Evolutionary conservation across 2,329 filamentous ascomycete species (phyloP).

Genomic region (Calonectria leucothoes): DNA sequence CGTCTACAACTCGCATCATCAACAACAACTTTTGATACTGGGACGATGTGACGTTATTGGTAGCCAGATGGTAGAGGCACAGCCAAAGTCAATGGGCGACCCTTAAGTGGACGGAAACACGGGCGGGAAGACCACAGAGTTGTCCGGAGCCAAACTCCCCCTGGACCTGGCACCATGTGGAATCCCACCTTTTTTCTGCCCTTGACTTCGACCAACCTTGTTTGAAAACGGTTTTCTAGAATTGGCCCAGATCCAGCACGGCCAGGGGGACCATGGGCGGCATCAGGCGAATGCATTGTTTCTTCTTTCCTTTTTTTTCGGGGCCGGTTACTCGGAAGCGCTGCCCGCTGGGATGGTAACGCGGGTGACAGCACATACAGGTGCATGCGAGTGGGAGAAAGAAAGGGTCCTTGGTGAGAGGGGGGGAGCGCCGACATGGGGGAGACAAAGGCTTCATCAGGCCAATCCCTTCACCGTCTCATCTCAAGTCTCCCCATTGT

Average conservation of each 20-base stretch:
- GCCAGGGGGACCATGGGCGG: not conserved
- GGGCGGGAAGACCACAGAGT: not conserved
- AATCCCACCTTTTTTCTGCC: conserved; percentile 13
- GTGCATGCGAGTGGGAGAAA: not conserved
- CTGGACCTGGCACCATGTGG: conserved; percentile 17
- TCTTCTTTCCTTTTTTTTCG: conserved; percentile 3
- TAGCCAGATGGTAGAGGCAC: not conserved
- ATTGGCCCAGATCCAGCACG: conserved; percentile 11
- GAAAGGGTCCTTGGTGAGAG: conserved; percentile 1
- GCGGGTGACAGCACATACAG: not conserved
- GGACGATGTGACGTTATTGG: conserved; percentile 16
- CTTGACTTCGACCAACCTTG: not conserved
- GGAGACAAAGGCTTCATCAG: conserved; percentile 5
- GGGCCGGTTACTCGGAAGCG: conserved; percentile 14
- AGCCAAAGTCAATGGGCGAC: not conserved
- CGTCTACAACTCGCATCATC: not conserved
- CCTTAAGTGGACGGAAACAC: not conserved
- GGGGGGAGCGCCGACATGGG: not conserved
- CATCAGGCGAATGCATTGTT: not conserved
- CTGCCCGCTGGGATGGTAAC: conserved; percentile 12
- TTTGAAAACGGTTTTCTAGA: conserved; percentile 14
- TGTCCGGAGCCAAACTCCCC: not conserved
- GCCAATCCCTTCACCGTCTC: conserved; percentile 22
- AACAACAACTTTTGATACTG: not conserved
- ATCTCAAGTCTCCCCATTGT: conserved; percentile 20